These are phyloP conservation scores for Solanum hybrid DNA, from an alignment of 305 asterid species.

Conservation along the genomic window DNA sequence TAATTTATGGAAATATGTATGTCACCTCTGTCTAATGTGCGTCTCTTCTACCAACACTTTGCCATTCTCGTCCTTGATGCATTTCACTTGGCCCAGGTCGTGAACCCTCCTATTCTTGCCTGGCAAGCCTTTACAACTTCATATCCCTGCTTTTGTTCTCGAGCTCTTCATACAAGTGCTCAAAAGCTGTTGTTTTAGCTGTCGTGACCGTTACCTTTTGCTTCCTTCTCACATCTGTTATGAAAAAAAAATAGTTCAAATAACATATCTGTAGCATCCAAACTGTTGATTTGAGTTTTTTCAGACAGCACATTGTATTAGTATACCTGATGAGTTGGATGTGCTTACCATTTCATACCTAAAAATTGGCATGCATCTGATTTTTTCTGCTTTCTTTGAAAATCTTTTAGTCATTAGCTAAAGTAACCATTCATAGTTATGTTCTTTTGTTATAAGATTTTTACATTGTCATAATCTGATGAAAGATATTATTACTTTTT, in stretches of 20 bases:
- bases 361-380: not conserved
- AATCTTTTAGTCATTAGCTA: not conserved
- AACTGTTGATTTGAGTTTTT: not conserved
- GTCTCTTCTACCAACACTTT: not conserved
- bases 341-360: not conserved
- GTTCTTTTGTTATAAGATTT: not conserved
- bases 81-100: not conserved
- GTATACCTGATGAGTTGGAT: not conserved
- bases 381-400: not conserved
- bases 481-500: not conserved
- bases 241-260: not conserved
- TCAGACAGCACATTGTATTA: not conserved
- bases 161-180: not conserved
- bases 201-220: not conserved
- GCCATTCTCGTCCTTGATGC: not conserved
- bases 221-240: not conserved
- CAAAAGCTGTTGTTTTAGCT: not conserved
- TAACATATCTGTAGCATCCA: not conserved
- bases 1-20: not conserved
- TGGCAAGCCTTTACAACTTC: not conserved
- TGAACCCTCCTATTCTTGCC: not conserved
- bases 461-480: not conserved
- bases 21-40: not conserved
- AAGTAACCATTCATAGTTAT: not conserved
- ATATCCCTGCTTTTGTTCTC: not conserved